Evolutionary conservation across 768 basidiomycete species (phyloP), one percentile per base, ranked within the genome.

Genomic region (Boletus insuetus): DNA sequence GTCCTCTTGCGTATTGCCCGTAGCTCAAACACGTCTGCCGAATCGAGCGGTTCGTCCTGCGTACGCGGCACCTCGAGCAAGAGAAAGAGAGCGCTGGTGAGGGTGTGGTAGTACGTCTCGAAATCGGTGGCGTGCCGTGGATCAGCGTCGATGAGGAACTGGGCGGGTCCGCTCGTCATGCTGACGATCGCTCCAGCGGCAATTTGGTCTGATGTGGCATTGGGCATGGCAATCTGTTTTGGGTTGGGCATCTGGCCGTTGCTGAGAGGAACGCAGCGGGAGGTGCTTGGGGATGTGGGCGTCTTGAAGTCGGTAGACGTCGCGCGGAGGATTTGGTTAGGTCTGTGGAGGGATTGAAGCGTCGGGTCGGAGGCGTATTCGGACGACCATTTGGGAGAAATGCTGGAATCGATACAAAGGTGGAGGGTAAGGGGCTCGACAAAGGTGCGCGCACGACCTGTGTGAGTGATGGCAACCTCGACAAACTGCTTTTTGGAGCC

Each of bases 141-240:
- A 10, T 51, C 42, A 13, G 20, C 7, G 22, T 43, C 24, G 20
- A 54, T 42, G 10, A 4, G 31, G 14, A 50, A 42, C 4, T 9
- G 17, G 24, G 37, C 24, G 3, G 40, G 22, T 20, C n/a, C 4
- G 22, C 32, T 54, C 32, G 47, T 50, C 39, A 40, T 42, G 6
- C 40, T 42, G 13, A 54, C 53, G 37, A 41, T 49, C 3, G 29
- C 38, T 0, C 46, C 34, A 2, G 44, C 17, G 4, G 26, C 29
- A 11, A 48, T 53, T n/a, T 53, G 19, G n/a, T 53, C 38, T 10
- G 51, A 14, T 19, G 51, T 49, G 17, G 53, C 39, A 16, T 49
- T 54, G 11, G 31, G 46, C 46, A 35, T 54, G 26, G 19, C 13
- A 3, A 22, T 8, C 3, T 16, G 43, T 39, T 31, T 37, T 0